Evolutionary conservation across 1,139 yeast species (phyloP).

Genomic region (Yamadazyma aaseri): DNA sequence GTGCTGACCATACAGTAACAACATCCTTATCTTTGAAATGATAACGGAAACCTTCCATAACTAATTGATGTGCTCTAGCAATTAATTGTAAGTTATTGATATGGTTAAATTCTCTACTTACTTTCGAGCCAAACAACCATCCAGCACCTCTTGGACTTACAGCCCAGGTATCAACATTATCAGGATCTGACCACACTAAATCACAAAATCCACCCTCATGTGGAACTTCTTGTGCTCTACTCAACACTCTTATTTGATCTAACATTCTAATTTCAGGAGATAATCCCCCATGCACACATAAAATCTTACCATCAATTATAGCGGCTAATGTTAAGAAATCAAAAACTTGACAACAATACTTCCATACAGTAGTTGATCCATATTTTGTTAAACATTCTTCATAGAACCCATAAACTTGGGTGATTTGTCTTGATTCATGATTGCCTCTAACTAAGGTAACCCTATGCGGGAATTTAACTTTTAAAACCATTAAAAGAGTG

Average conservation of each 20-base stretch:
- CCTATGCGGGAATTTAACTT: conserved; percentile 82
- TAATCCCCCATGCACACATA: conserved; percentile 95
- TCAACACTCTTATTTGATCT: conserved; percentile 90
- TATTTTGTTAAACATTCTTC: conserved; percentile 89
- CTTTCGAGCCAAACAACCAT: conserved; percentile 92
- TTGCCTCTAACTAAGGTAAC: conserved; percentile 90
- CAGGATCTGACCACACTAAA: conserved; percentile 97
- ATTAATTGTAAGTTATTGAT: conserved; percentile 83
- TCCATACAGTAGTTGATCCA: conserved; percentile 97
- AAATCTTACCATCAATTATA: conserved; percentile 86
- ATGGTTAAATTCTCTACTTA: conserved; percentile 90
- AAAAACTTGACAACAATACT: conserved; percentile 94
- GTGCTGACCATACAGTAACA: conserved; percentile 98
- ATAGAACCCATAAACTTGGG: conserved; percentile 93
- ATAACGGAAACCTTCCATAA: conserved; percentile 96
- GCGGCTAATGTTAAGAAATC: conserved; percentile 93
- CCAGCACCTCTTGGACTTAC: conserved; percentile 99
- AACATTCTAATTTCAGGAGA: conserved; percentile 98
- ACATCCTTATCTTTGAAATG: conserved; percentile 94
- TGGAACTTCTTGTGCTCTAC: conserved; percentile 98
- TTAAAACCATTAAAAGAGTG: conserved; percentile 85
- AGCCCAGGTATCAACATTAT: conserved; percentile 97
- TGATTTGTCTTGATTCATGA: conserved; percentile 92
- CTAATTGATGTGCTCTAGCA: conserved; percentile 97
- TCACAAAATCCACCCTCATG: conserved; percentile 99